Conservation (phyloP, 169 alveolate species). For the Cyclospora cayetanensis region DNA sequence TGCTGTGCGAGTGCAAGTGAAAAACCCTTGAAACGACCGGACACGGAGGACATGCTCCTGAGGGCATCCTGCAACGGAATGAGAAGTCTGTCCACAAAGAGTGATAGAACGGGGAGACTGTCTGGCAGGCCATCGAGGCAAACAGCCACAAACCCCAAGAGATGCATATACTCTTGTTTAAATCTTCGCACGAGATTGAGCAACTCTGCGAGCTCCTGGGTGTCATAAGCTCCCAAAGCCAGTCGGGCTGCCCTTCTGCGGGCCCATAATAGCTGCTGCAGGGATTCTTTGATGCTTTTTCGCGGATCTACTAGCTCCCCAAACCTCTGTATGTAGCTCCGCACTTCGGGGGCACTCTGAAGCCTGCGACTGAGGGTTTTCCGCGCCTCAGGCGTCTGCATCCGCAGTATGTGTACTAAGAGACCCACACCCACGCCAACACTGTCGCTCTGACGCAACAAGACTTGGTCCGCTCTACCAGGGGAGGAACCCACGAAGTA, state of each 20-base stretch:
- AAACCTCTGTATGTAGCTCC: not conserved
- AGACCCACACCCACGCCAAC: not conserved
- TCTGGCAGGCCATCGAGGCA: not conserved
- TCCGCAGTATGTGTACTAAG: not conserved
- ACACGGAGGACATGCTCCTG: not conserved
- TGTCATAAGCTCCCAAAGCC: not conserved
- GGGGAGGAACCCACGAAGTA: conserved; percentile 11
- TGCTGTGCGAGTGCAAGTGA: not conserved
- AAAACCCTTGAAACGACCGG: not conserved
- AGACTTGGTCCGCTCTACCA: not conserved
- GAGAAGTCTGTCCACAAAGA: not conserved
- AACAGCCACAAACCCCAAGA: not conserved
- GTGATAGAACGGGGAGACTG: not conserved
- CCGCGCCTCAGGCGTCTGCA: not conserved
- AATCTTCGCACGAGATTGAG: not conserved
- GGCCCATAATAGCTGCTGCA: not conserved
- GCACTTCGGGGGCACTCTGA: not conserved
- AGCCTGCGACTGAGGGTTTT: not conserved
- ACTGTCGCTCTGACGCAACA: not conserved
- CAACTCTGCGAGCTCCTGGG: not conserved
- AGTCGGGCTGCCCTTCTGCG: not conserved
- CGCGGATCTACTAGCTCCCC: not conserved
- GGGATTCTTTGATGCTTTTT: not conserved
- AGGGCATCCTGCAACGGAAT: conserved; percentile 24
- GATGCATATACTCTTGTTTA: not conserved